A percentile compares a stretch with the other conserved stretches of the same genome.
These are phyloP conservation scores for Talaromyces sp. DNA, from an alignment of 2,329 filamentous ascomycete species.

Conservation along the genomic window DNA sequence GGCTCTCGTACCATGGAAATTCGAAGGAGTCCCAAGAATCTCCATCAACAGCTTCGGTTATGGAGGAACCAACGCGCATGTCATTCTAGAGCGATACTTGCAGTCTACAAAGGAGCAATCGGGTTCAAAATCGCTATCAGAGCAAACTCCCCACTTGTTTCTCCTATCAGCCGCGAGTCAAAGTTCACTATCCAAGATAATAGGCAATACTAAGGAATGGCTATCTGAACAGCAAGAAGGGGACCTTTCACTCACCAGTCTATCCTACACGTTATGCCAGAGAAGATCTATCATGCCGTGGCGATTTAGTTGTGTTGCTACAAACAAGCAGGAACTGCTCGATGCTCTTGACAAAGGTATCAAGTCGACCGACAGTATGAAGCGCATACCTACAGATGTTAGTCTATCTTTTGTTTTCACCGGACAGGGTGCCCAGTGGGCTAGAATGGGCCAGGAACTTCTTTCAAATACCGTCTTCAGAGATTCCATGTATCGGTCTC, in stretches of 20 bases:
- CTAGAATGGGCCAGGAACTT: conserved; percentile 33
- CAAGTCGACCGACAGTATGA: background rate
- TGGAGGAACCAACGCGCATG: too few species aligned
- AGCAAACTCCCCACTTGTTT: background rate
- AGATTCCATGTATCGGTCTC: conserved; percentile 4
- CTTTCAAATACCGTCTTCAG: conserved; percentile 15
- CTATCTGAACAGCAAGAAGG: background rate
- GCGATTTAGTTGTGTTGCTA: background rate
- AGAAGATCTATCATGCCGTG: background rate
- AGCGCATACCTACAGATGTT: background rate
- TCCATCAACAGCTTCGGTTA: background rate
- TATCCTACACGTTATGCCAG: background rate
- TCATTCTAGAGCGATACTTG: too few species aligned
- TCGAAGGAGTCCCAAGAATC: conserved; percentile 31
- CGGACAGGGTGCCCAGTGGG: conserved; percentile 40
- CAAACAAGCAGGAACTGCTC: background rate
- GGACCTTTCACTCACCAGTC: background rate
- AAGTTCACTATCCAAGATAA: background rate
- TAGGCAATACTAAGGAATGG: background rate
- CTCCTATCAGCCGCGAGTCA: background rate
- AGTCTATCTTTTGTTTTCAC: conserved; percentile 30
- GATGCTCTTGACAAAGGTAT: background rate
- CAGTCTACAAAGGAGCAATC: too few species aligned
- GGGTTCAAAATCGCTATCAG: background rate
- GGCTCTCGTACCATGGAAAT: conserved; percentile 20